Evolutionary conservation across 345 rosid genomes (phyloP).

Genomic region (Eucalyptus victrix): DNA sequence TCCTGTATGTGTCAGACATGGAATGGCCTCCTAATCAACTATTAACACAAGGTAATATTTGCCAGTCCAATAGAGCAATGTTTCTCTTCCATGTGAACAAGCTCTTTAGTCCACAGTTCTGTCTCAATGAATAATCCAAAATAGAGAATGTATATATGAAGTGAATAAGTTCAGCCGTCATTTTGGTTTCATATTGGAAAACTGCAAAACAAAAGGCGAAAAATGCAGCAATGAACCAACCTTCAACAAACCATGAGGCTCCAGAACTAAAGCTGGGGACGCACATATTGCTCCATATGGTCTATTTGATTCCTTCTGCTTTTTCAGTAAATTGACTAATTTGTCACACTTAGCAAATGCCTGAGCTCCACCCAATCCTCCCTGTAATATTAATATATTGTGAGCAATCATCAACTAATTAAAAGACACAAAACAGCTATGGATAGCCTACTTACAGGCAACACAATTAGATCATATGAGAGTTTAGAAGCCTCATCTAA

Average conservation of each 20-base stretch:
- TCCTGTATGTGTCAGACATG: not conserved
- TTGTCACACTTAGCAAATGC: conserved; percentile 72
- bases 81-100: not conserved
- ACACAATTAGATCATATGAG: conserved; percentile 74
- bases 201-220: not conserved
- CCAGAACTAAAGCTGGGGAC: conserved; percentile 87
- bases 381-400: conserved; percentile 17
- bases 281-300: conserved; percentile 98
- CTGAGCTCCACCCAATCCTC: conserved; percentile 95
- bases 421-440: not conserved
- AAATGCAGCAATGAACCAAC: conserved; percentile 14
- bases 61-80: not conserved
- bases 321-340: conserved; percentile 68
- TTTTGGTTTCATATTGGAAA: not conserved
- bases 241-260: conserved; percentile 87
- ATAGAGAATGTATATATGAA: not conserved
- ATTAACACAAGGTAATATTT: not conserved
- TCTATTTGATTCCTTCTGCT: conserved; percentile 58
- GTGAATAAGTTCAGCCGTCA: not conserved
- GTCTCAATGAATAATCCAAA: not conserved
- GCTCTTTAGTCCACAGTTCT: not conserved
- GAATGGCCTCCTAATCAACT: not conserved
- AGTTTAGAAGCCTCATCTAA: conserved; percentile 80
- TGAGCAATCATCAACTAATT: not conserved
- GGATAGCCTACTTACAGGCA: conserved; percentile 45